Conservation (phyloP, 2,329 filamentous ascomycete species). For the Ceratocystis papillata region DNA sequence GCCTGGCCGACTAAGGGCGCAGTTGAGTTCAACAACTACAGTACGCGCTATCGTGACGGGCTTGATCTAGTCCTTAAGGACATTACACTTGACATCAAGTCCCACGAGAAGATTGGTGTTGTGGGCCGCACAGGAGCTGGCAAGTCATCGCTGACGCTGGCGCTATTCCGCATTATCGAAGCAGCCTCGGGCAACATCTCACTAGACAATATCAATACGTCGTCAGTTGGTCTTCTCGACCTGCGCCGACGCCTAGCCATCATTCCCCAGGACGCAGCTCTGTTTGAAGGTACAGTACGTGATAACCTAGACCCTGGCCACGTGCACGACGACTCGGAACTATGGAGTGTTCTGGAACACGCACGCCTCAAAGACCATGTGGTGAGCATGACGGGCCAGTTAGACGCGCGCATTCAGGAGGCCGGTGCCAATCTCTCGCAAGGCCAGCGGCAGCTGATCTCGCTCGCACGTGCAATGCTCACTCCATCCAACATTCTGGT, state of each 20-base stretch:
- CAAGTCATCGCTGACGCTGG: constrained; percentile 86
- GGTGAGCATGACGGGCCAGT: constrained; percentile 69
- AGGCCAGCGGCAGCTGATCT: constrained; percentile 88
- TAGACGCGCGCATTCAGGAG: constrained; percentile 87
- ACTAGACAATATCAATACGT: constrained; percentile 84
- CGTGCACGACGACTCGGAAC: constrained; percentile 89
- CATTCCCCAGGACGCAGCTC: constrained; percentile 91
- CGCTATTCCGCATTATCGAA: constrained; percentile 93
- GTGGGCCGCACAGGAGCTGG: constrained; percentile 92
- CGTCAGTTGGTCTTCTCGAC: constrained; percentile 79
- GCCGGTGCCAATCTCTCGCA: constrained; percentile 92
- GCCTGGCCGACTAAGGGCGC: constrained; percentile 86
- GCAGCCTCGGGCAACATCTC: constrained; percentile 69
- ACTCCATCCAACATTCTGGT: constrained; percentile 96
- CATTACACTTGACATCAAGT: constrained; percentile 82
- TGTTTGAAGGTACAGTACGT: constrained; percentile 85
- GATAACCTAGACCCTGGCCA: constrained; percentile 94
- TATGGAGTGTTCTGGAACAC: constrained; percentile 94
- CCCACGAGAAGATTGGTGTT: constrained; percentile 95
- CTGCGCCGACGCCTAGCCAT: constrained; percentile 83
- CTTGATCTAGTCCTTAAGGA: constrained; percentile 89
- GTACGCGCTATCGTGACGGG: constrained; percentile 79
- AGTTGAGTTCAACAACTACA: constrained; percentile 87
- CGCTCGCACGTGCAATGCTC: constrained; percentile 81
- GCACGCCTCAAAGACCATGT: constrained; percentile 89